Evolutionary conservation across 768 basidiomycete genomes (phyloP).

Genomic region (Lepiota subincarnata): DNA sequence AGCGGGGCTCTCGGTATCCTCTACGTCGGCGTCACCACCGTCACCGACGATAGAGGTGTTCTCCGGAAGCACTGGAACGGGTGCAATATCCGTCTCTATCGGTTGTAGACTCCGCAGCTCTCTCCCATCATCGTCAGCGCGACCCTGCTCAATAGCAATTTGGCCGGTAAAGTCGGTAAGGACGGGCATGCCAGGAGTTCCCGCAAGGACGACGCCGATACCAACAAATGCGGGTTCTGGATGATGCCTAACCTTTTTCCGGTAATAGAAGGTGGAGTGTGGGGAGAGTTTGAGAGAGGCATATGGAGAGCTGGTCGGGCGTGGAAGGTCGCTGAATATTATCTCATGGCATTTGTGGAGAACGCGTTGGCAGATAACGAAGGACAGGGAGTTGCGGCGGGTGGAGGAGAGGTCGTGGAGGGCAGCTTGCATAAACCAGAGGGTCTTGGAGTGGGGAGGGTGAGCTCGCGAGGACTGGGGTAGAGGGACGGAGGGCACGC

Average conservation of each 20-base stretch:
- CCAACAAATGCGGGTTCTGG: constrained; percentile 78
- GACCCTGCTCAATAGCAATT: constrained; percentile 87
- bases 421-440: constrained; percentile 99
- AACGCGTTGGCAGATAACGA: constrained; percentile 87
- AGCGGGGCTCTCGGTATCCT: constrained; percentile 36
- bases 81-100: constrained; percentile 41
- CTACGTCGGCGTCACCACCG: constrained; percentile 37
- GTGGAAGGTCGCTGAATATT: constrained; percentile 85
- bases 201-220: constrained; percentile 76
- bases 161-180: constrained; percentile 73
- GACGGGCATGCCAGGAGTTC: constrained; percentile 69
- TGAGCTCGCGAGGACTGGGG: background rate
- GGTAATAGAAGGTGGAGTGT: constrained; percentile 34
- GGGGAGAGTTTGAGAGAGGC: constrained; percentile 48
- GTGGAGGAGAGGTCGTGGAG: constrained; percentile 70
- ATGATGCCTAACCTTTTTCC: constrained; percentile 69
- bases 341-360: constrained; percentile 92
- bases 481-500: constrained; percentile 33
- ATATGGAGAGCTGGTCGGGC: constrained; percentile 65
- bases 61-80: constrained; percentile 1
- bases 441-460: constrained; percentile 39
- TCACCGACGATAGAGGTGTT: constrained; percentile 16
- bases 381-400: constrained; percentile 67
- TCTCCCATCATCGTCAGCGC: constrained; percentile 58
- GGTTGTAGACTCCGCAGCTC: constrained; percentile 46